Evolutionary conservation across 495 filamentous ascomycete genomes (phyloP).

Genomic region (Penicillium macrosclerotiorum): DNA sequence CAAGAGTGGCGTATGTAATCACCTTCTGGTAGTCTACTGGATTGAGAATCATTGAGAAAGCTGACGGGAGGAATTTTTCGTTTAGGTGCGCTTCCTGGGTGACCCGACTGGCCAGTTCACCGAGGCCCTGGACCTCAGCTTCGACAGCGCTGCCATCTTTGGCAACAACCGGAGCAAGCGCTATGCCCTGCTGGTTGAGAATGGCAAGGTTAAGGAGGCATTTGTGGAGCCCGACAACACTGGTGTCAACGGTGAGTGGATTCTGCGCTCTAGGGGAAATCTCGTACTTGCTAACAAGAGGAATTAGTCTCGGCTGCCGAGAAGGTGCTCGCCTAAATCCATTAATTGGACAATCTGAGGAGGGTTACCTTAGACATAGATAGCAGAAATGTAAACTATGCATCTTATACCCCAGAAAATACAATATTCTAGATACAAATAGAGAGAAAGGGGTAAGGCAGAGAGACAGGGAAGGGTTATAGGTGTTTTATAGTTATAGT

Average conservation of each 20-base stretch:
- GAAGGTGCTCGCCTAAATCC: conserved; percentile 62
- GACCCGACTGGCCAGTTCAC: conserved; percentile 85
- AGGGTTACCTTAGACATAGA: neutral
- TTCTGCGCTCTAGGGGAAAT: neutral
- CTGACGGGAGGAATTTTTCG: neutral
- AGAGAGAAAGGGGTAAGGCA: too few species aligned
- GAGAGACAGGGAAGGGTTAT: too few species aligned
- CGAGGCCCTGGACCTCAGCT: conserved; percentile 77
- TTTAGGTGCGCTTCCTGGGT: conserved; percentile 80
- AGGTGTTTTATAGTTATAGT: too few species aligned
- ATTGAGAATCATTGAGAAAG: neutral
- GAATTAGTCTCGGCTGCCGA: conserved; percentile 64
- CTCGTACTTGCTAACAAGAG: conserved; percentile 22
- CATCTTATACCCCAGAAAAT: too few species aligned
- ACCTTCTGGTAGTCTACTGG: neutral
- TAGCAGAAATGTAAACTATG: conserved; percentile 4
- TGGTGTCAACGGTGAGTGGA: conserved; percentile 68
- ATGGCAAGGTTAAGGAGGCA: conserved; percentile 72
- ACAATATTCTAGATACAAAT: too few species aligned
- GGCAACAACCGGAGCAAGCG: conserved; percentile 84
- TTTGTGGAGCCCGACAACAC: conserved; percentile 93
- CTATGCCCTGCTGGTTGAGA: conserved; percentile 76
- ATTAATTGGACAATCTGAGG: neutral
- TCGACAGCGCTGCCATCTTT: conserved; percentile 81
- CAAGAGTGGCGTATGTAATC: conserved; percentile 66